These are phyloP conservation scores for Pythium periplocum DNA, from an alignment of 352 stramenopile species.

Conservation along the genomic window DNA sequence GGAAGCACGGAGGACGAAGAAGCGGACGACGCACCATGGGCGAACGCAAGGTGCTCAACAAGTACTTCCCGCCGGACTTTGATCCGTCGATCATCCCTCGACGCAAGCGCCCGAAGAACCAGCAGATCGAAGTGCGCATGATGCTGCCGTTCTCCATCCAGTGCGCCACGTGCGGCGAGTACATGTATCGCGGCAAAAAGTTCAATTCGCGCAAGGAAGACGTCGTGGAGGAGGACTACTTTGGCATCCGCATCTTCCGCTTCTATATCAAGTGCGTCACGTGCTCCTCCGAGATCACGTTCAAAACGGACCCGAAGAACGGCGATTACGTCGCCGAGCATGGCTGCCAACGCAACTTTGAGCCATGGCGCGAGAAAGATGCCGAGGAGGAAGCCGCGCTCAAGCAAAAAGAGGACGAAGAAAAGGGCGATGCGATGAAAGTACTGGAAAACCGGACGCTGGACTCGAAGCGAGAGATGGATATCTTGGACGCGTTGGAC, in stretches of 20 bases:
- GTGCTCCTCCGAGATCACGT: slow-evolving; percentile 94
- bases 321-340: slow-evolving; percentile 97
- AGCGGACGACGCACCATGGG: slow-evolving; percentile 80
- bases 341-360: slow-evolving; percentile 96
- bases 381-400: slow-evolving; percentile 65
- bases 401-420: slow-evolving; percentile 84
- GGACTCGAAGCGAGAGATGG: slow-evolving; percentile 98
- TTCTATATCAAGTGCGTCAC: slow-evolving; percentile 98
- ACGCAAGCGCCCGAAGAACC: slow-evolving; percentile 92
- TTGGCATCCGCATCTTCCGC: slow-evolving; percentile 94
- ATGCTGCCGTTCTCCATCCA: slow-evolving; percentile 99
- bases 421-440: slow-evolving; percentile 97
- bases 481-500: slow-evolving; percentile 97
- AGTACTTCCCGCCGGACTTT: slow-evolving; percentile 99
- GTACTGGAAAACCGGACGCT: slow-evolving; percentile 97
- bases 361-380: slow-evolving; percentile 92
- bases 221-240: slow-evolving; percentile 94
- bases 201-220: slow-evolving; percentile 99
- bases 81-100: slow-evolving; percentile 94
- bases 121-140: slow-evolving; percentile 97
- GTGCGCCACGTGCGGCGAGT: slow-evolving; percentile 96
- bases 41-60: slow-evolving; percentile 99
- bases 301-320: slow-evolving; percentile 99
- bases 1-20: too few relatives aligned
- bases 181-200: slow-evolving; percentile 99